Evolutionary conservation across 2,329 filamentous ascomycete species (phyloP), one percentile per base, ranked within the genome.

Genomic region (Epichloe bromicola): DNA sequence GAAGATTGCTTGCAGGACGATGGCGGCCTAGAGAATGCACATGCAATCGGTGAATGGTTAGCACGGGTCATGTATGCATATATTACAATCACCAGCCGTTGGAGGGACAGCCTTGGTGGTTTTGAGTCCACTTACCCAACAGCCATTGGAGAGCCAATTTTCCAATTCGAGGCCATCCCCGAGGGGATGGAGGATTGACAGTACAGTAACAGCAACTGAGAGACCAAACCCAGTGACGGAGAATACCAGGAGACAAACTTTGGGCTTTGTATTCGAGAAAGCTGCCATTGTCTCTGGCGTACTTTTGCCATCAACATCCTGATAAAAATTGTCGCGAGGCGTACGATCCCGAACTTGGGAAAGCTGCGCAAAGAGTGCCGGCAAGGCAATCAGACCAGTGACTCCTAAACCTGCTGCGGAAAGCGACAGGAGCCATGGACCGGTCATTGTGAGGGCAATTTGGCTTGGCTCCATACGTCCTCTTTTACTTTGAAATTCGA

Each of bases 241-340:
- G n/a, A 78, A 72, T 3, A 79, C 36, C 4, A 79, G 61, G 43
- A 86, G 70, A 20, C 72, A 61, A 4, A 69, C 54, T 61, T 83
- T 85, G 50, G 81, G 74, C 52, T 73, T 59, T 52, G 70, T 77
- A 55, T 79, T 75, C 30, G 83, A 84, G 61, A 83, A 89, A 39
- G 72, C 72, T 20, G 74, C 73, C 49, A 80, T 62, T 1, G 81
- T 80, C 60, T 84, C 80, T 40, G 78, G 73, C 0, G 80, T 84
- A 34, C 82, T 83, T 55, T 75, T 72, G 46, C 86, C 86, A 65
- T 90, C 86, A 54, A 74, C 67, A 60, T 90, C 86, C 57, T 81
- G 70, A 60, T 89, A 89, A 12, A 73, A 68, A 11, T 74, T 67
- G 40, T 74, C 68, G 52, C 67, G 67, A 8, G 67, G 64, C 4